Percentiles rank a stretch among this genome's conserved stretches.
phyloP scores from a whole-genome alignment of 2,329 filamentous ascomycete species.

The Diaporthe humulicola region DNA sequence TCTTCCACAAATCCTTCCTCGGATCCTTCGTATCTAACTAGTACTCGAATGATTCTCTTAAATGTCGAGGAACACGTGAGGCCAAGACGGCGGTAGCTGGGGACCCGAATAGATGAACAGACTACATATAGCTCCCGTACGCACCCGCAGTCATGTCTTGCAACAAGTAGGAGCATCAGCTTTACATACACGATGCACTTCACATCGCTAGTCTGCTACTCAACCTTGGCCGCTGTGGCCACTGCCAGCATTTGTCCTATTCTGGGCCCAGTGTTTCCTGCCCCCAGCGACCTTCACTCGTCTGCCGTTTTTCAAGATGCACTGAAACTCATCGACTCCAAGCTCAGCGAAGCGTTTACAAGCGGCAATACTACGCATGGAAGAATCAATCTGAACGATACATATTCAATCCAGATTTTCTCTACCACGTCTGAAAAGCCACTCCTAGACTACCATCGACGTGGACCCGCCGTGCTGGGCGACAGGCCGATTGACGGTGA shows the following conservation, averaged over 20 bases:
- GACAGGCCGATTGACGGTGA: not conserved
- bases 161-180: not conserved
- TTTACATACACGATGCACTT: not conserved
- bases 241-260: not conserved
- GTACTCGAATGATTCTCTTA: not conserved
- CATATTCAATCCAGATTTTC: not conserved
- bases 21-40: not conserved
- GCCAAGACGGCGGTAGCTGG: not conserved
- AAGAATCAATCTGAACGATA: not conserved
- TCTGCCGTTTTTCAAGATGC: not conserved
- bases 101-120: not conserved
- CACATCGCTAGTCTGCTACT: not conserved
- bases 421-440: not conserved
- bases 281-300: not conserved
- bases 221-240: not conserved
- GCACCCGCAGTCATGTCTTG: not conserved
- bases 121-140: not conserved
- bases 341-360: not conserved
- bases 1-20: not conserved
- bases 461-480: not conserved
- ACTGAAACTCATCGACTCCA: not conserved
- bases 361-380: slow-evolving; percentile 4
- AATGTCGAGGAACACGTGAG: not conserved
- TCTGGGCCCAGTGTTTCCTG: not conserved
- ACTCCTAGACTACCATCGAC: slow-evolving; percentile 4